Base-by-base conservation (phyloP, 192 early-diverging fungal species). In the Coemansia sp. region DNA sequence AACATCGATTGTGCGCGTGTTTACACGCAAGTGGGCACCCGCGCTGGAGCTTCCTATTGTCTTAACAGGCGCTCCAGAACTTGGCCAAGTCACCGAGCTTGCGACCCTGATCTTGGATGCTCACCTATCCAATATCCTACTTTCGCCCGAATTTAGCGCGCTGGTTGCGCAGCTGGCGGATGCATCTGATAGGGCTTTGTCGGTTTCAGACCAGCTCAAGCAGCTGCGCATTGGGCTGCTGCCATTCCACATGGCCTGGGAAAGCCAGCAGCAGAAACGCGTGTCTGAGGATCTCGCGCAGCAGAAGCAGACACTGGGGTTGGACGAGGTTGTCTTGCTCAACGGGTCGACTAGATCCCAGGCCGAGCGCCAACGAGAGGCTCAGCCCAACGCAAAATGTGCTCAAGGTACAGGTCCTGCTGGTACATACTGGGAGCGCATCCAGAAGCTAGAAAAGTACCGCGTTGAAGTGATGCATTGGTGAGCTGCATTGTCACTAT, bases 391-490 rank as follows among this genome's bases (percentile, higher is more conserved):
- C 30, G 62, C 73, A 41, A 68, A 64, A 60, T 67, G 60, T 49
- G 68, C 78, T 7, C 78, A 81, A 62, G 78, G 78, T 24, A 54
- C 60, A 22, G 78, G 73, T 10, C 56, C 68, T 4, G 56, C 66
- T 1, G 78, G 78, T 21, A 71, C 66, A 24, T 75, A 81, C 63
- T 81, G 78, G 78, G 73, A 81, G 58, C 73, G 69, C 8, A 64
- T 75, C 14, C 78, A 81, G 50, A 81, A 75, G 34, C 73, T 75
- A n/a, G 78, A 81, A 52, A 70, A 68, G 58, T 81, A 81, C 54
- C 73, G 78, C 21, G 78, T 81, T 4, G 78, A 81, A 26, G 73
- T 75, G 38, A 75, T 81, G 66, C 72, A 81, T 60, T 81, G 78
- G 78, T 74, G 66, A 55, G 49, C 21, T 28, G 5, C 9, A 12